Base-by-base conservation (phyloP, 2,329 filamentous ascomycete species). In the Ramichloridium luteum region DNA sequence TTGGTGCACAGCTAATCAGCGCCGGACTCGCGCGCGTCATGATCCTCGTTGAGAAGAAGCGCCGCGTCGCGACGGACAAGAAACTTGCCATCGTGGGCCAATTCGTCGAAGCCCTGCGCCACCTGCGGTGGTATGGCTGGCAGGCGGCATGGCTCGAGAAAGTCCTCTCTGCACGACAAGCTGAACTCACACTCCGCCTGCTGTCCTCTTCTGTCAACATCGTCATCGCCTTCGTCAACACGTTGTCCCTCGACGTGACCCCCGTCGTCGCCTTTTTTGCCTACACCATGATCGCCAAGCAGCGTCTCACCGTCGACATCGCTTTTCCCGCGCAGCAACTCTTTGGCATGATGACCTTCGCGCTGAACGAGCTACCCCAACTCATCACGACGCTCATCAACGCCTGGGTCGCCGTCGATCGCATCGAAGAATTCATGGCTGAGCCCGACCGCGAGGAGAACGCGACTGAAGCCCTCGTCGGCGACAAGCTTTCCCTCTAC, bases 301-400 rank as follows among this genome's bases (percentile, higher is more conserved):
- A 72, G 28, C 69, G 74, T 0, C 58, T 93, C 6, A 74, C 75
- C 0, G 74, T 93, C 20, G 80, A 93, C 38, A 67, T 93, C 15
- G 85, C 85, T 6, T 93, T 93, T 53, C 85, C 85, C 0, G 84
- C 85, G 0, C 63, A 93, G 2, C 77, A 86, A 38, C 64, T 93
- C 0, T 93, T 93, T 47, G 62, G 64, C 1, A 73, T 88, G 62
- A 61, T 93, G 8, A 80, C 88, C 45, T 64, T 60, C 1, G 81
- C 75, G 38, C 61, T 93, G 29, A 74, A 77, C 34, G 79, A 85
- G 31, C 59, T 92, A 1, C 86, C 86, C 2, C 65, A 72, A 16
- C 60, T 93, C 6, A 74, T 92, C 26, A 84, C 80, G 0, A 71
- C 78, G 0, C 59, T 88, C 4, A 68, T 92, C 42, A 92, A 93